Percentiles rank a stretch among this genome's conserved stretches.
phyloP scores from a whole-genome alignment of 805 yeast genomes.

The Barnettozyma sucrosica region DNA sequence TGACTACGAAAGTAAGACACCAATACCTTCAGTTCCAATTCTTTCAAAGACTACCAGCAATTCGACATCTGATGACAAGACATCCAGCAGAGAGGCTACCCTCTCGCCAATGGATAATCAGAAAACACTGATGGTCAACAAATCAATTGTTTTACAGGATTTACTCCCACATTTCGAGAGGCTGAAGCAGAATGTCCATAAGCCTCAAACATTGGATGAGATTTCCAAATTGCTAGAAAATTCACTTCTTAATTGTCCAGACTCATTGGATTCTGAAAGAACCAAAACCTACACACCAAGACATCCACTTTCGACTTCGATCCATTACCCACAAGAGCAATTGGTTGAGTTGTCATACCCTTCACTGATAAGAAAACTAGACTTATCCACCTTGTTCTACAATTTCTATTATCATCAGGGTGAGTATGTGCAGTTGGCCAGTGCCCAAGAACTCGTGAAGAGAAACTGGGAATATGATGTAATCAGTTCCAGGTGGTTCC shows the following conservation, averaged over 20 bases:
- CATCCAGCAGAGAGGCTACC: slow-evolving; percentile 10
- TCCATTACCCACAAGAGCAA: slow-evolving; percentile 86
- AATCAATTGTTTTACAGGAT: slow-evolving; percentile 18
- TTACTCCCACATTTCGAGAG: slow-evolving; percentile 26
- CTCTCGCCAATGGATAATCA: slow-evolving; percentile 12
- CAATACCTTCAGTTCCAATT: slow-evolving; percentile 6
- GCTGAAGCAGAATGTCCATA: slow-evolving; percentile 36
- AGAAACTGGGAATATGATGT: slow-evolving; percentile 83
- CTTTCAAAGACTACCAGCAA: slow-evolving; percentile 9
- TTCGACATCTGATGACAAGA: slow-evolving; percentile 5
- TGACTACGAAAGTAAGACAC: slow-evolving; percentile 9
- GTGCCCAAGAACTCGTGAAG: slow-evolving; percentile 72
- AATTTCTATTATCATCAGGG: slow-evolving; percentile 82
- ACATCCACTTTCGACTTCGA: slow-evolving; percentile 83
- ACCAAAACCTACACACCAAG: slow-evolving; percentile 68
- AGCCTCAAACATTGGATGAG: slow-evolving; percentile 48
- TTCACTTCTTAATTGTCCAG: slow-evolving; percentile 86
- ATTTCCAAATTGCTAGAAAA: slow-evolving; percentile 62
- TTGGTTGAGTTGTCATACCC: slow-evolving; percentile 46
- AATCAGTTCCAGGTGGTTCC: slow-evolving; percentile 75
- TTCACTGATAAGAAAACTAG: slow-evolving; percentile 61
- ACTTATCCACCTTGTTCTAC: slow-evolving; percentile 83
- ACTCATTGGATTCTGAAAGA: slow-evolving; percentile 82
- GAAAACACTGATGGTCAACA: not conserved
- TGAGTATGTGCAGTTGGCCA: slow-evolving; percentile 62